Evolutionary conservation across 2,329 filamentous ascomycete genomes (phyloP), one percentile per base, ranked within the genome.

Genomic region (Leptographium lundbergii): DNA sequence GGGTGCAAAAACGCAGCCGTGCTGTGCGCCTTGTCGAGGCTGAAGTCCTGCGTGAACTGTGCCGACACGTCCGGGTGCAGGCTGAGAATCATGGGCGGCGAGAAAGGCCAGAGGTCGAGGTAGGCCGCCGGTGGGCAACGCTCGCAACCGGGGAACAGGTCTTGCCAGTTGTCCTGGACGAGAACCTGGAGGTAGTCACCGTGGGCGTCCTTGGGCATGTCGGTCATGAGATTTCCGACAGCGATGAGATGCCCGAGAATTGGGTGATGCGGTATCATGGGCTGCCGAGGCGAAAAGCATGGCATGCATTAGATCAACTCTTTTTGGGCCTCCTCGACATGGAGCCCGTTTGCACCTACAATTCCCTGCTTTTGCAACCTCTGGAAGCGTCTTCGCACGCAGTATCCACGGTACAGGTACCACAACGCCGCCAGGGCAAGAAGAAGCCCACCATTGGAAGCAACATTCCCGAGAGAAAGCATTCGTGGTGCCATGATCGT

Each of bases 191-290:
- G 52, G 58, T 65, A 67, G 54, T 64, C 61, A 48, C 60, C 60
- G 53, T 66, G 64, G 25, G 56, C 59, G 48, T 65, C 64, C 1
- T 57, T 27, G 4, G 65, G 65, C 17, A 64, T 32, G 9, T 45
- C 42, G 1, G 53, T 39, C 61, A 66, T 57, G 27, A 66, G 50
- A 57, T 59, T 58, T 19, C 59, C 61, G n/a, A 66, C 54, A n/a
- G 59, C 51, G 32, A 51, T 53, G 3, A 66, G 60, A 24, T 66
- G 65, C 34, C 65, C 63, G 2, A 64, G 32, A 14, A 66, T 4
- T 19, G 59, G 58, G 47, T 62, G 61, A 50, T 66, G 65, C 24
- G 54, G 45, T 54, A 66, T 62, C 57, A 66, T 63, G 53, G 65
- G 64, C 65, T 64, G 59, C 11, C 24, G 14, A 6, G 19, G 24